Evolutionary conservation across 352 stramenopile genomes (phyloP), one percentile per base, ranked within the genome.

Genomic region (Phytophthora ramorum): DNA sequence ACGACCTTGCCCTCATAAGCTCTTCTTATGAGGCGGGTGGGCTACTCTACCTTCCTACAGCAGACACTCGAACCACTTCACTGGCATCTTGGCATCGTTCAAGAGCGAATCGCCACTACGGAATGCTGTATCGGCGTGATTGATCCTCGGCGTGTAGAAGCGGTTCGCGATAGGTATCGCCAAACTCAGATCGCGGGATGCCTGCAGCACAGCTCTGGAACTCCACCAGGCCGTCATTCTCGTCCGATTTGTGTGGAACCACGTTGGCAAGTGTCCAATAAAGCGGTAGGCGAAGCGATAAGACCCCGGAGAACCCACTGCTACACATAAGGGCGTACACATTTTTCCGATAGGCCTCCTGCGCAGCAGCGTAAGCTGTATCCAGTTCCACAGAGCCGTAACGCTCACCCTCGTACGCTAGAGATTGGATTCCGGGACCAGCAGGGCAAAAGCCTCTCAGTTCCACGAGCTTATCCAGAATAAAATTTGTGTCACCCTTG

Each of bases 311-410:
- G 32, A 7, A 12, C 10, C 32, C 32, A 13, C 10, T 37, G 7
- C 73, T 67, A 24, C 73, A 84, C 5, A 80, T 70, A 2, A 59
- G 57, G 16, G 63, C 58, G 0, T 43, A 66, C 17, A 71, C 62
- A 44, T 79, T 48, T 50, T 54, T 58, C 20, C 26, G 48, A 46
- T 75, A 71, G 0, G 44, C 63, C 19, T 32, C 54, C 22, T 63
- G 71, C 4, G 58, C 63, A 4, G 61, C 63, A 4, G 43, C 26
- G 14, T 76, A 76, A 2, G 68, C 44, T n/a, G 40, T 34, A 16
- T 49, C 28, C 24, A 69, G 19, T 5, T 35, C 28, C 9, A 19
- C 14, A 1, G 58, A 58, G 40, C 28, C 35, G 63, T 69, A 62
- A 1, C 13, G 44, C 7, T 34, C 68, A 7, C 58, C 47, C 4